phyloP scores from a whole-genome alignment of 257 asterid species.

The Primulina eburnea region DNA sequence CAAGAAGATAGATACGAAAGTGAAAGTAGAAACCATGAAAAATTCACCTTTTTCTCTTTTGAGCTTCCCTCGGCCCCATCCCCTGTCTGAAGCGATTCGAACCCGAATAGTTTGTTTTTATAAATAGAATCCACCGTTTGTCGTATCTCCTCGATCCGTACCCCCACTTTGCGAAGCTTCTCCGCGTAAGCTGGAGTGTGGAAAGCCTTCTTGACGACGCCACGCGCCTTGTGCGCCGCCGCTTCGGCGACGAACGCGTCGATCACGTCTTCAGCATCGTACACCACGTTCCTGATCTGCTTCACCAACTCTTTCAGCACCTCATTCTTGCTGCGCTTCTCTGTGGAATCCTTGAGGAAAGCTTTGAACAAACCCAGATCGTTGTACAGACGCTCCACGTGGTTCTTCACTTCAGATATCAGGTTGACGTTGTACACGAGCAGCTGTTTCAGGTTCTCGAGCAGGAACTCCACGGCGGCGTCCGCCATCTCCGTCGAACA shows the following conservation, averaged over 20 bases:
- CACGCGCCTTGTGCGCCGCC: conserved; percentile 45
- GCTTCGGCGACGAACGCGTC: conserved; percentile 49
- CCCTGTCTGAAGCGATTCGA: conserved; percentile 36
- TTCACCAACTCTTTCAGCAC: conserved; percentile 36
- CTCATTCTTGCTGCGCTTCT: conserved; percentile 36
- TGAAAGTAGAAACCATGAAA: no score
- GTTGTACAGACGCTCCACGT: conserved; percentile 37
- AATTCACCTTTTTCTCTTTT: conserved; percentile 42
- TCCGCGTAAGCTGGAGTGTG: conserved; percentile 38
- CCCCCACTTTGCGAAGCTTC: conserved; percentile 34
- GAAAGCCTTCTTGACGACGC: conserved; percentile 27
- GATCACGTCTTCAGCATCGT: conserved; percentile 57
- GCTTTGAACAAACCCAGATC: conserved; percentile 47
- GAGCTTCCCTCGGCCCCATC: conserved; percentile 19
- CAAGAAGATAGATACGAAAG: no score
- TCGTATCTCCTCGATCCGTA: conserved; percentile 33
- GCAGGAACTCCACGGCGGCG: conserved; percentile 51
- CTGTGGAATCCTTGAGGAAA: conserved; percentile 42
- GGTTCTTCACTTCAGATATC: conserved; percentile 33
- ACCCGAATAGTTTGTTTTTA: conserved; percentile 38
- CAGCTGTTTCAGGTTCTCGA: conserved; percentile 50
- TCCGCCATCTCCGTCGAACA: conserved; percentile 40
- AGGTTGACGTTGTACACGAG: conserved; percentile 44
- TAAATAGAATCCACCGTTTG: conserved; percentile 38
- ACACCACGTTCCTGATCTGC: conserved; percentile 42